A percentile compares a stretch with the other conserved stretches of the same genome.
phyloP scores from a whole-genome alignment of 2,329 filamentous ascomycete genomes.

The Ceratocystis harringtonii region DNA sequence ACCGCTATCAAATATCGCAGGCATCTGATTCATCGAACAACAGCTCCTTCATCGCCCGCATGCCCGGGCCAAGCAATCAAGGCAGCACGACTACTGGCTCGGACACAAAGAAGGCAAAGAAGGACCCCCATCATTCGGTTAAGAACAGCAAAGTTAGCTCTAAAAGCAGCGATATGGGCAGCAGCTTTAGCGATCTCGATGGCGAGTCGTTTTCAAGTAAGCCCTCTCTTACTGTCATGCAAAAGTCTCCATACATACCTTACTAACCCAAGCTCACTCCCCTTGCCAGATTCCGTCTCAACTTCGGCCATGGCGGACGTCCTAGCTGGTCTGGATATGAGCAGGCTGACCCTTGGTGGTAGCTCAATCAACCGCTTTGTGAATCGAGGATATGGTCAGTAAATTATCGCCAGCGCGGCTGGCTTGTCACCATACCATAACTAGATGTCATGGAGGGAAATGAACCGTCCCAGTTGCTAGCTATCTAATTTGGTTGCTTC shows the following conservation, averaged over 20 bases:
- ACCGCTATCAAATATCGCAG: conserved; percentile 33
- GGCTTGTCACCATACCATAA: background rate
- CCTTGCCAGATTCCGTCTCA: conserved; percentile 53
- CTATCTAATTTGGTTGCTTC: background rate
- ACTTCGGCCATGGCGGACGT: conserved; percentile 70
- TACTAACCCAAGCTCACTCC: conserved; percentile 6
- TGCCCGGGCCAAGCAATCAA: conserved; percentile 23
- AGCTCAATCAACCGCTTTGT: conserved; percentile 18
- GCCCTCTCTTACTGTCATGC: background rate
- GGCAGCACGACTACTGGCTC: conserved; percentile 29
- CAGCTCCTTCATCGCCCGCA: conserved; percentile 32
- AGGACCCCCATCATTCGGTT: conserved; percentile 39
- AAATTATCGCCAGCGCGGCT: background rate
- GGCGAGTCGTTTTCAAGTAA: conserved; percentile 31
- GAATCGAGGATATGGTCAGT: conserved; percentile 2
- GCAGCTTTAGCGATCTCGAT: conserved; percentile 74
- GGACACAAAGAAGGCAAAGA: conserved; percentile 47
- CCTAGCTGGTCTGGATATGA: conserved; percentile 49
- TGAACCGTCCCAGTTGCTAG: background rate
- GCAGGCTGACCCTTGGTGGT: conserved; percentile 25
- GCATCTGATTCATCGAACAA: conserved; percentile 49
- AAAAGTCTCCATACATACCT: background rate
- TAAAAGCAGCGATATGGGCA: conserved; percentile 64
- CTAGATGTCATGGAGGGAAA: background rate
- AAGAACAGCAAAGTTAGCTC: conserved; percentile 36